Evolutionary conservation across 129 eudicot genomes (phyloP).

Genomic region (Cynara cardunculus): DNA sequence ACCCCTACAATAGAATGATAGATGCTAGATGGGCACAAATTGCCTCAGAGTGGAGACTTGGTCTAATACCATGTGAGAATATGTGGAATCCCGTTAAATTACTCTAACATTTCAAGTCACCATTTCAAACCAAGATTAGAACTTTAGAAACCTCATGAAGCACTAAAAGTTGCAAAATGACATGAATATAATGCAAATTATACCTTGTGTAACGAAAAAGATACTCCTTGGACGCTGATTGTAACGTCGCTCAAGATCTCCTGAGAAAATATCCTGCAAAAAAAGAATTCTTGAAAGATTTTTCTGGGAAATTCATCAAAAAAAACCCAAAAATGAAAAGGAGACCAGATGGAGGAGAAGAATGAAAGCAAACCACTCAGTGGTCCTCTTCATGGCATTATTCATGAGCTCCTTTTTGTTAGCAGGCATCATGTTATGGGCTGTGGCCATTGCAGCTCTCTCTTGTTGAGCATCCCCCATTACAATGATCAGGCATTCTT

Average conservation of each 20-base stretch:
- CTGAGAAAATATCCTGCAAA: slow-evolving; percentile 80
- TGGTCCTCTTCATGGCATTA: slow-evolving; percentile 86
- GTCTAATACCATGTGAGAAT: neutral
- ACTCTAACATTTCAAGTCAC: neutral
- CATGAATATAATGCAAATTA: neutral
- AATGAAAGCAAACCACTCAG: slow-evolving; percentile 62
- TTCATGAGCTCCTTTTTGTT: slow-evolving; percentile 63
- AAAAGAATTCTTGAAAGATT: neutral
- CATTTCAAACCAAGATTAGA: neutral
- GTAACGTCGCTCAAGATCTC: slow-evolving; percentile 77
- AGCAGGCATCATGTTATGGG: slow-evolving; percentile 34
- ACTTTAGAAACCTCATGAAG: neutral
- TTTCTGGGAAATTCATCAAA: neutral
- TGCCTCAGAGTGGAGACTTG: neutral
- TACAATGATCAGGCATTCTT: slow-evolving; percentile 31
- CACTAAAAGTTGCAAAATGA: neutral
- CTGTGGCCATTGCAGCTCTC: slow-evolving; percentile 22
- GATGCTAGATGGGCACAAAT: neutral
- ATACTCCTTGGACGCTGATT: slow-evolving; percentile 51
- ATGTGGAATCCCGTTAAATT: neutral
- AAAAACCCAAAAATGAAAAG: neutral
- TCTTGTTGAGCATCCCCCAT: slow-evolving; percentile 47
- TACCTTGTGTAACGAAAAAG: slow-evolving; percentile 94
- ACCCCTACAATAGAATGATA: too few relatives aligned
- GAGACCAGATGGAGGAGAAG: neutral